A percentile compares a stretch with the other conserved stretches of the same genome.
phyloP scores from a whole-genome alignment of 2,329 filamentous ascomycete genomes.

The Coniochaeta sp. region DNA sequence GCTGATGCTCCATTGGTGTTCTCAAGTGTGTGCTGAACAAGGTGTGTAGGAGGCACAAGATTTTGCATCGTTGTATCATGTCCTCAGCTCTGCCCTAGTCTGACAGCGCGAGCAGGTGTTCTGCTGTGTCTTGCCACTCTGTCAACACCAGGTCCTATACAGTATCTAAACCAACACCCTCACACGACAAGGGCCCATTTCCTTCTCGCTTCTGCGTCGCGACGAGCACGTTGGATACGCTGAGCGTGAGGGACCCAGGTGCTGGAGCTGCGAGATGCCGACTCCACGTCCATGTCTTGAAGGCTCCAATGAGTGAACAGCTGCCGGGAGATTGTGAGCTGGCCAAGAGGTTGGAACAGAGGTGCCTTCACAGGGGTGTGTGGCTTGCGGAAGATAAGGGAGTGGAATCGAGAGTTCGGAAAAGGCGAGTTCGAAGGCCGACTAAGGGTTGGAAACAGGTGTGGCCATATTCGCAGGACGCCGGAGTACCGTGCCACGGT shows the following conservation, averaged over 20 bases:
- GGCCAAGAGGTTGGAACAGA: conserved; percentile 43
- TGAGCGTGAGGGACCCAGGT: conserved; percentile 33
- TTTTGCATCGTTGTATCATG: not conserved
- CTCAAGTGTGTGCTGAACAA: not conserved
- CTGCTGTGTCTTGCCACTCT: not conserved
- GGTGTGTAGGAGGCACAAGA: not conserved
- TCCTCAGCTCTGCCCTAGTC: not conserved
- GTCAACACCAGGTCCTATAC: not conserved
- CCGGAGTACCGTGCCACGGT: not conserved
- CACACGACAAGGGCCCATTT: conserved; percentile 48
- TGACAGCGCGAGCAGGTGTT: not conserved
- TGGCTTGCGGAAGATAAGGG: conserved; percentile 37
- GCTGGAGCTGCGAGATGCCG: conserved; percentile 24
- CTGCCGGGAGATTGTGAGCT: conserved; percentile 39
- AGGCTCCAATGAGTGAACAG: conserved; percentile 40
- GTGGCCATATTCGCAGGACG: not conserved
- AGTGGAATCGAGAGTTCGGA: conserved; percentile 25
- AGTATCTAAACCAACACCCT: not conserved
- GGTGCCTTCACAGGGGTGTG: conserved; percentile 46
- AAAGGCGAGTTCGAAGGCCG: not conserved
- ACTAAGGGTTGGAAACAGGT: not conserved
- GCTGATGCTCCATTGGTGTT: not conserved
- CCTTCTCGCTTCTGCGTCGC: conserved; percentile 52
- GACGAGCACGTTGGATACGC: conserved; percentile 45
- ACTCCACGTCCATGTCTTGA: conserved; percentile 42